Percentiles rank a stretch among this genome's conserved stretches.
phyloP scores from a whole-genome alignment of 2,329 filamentous ascomycete species.

The Sordariomycetes sp. region DNA sequence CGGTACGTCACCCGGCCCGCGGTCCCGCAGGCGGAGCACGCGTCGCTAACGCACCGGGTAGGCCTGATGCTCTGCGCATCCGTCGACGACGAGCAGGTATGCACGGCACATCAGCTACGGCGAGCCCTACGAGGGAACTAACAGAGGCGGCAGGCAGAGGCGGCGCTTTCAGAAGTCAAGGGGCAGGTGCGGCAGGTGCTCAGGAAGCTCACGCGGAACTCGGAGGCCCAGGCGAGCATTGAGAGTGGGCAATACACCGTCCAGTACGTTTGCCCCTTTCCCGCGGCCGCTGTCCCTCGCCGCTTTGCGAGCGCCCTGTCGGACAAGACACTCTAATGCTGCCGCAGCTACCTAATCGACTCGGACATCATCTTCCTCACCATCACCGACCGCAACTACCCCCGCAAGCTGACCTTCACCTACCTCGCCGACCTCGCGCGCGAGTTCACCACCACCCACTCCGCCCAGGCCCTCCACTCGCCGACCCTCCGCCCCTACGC shows the following conservation, averaged over 20 bases:
- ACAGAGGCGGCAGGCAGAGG: conserved; percentile 38
- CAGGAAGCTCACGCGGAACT: conserved; percentile 76
- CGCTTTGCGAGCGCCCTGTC: not conserved
- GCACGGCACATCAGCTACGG: conserved; percentile 8
- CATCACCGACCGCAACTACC: conserved; percentile 89
- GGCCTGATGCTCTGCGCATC: conserved; percentile 92
- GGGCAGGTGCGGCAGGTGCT: conserved; percentile 83
- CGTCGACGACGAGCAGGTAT: conserved; percentile 77
- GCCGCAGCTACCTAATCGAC: conserved; percentile 67
- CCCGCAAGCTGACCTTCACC: conserved; percentile 95
- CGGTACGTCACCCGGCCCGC: conserved; percentile 38
- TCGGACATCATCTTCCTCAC: conserved; percentile 81
- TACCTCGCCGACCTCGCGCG: conserved; percentile 87
- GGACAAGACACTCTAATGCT: not conserved
- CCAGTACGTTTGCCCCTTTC: conserved; percentile 49
- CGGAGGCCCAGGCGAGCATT: conserved; percentile 84
- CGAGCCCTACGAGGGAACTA: not conserved
- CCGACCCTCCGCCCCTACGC: conserved; percentile 79
- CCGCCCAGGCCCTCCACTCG: conserved; percentile 59
- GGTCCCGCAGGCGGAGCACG: not conserved
- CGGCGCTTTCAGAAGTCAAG: conserved; percentile 78
- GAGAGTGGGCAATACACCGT: conserved; percentile 74
- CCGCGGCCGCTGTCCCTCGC: not conserved
- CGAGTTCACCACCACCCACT: conserved; percentile 86
- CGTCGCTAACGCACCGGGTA: conserved; percentile 23